Conservation (phyloP, 2,329 filamentous ascomycete species). For the Lachnellula suecica region DNA sequence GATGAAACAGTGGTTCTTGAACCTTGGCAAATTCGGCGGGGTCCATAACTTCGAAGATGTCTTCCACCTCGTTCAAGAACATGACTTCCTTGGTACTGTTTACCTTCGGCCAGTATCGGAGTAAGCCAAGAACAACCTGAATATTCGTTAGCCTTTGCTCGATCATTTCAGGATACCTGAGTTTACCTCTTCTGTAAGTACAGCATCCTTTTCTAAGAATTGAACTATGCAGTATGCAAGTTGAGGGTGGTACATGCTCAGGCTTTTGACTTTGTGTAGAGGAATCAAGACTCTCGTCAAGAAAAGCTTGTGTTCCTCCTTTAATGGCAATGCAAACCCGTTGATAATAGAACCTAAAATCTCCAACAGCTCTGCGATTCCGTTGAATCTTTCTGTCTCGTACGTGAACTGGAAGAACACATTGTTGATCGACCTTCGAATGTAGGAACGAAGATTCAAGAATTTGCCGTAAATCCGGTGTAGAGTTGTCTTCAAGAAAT, state of each 20-base stretch:
- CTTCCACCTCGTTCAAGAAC: conserved; percentile 98
- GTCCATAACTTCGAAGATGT: conserved; percentile 99
- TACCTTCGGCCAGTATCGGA: conserved; percentile 98
- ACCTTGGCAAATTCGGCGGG: conserved; percentile 98
- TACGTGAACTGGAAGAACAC: conserved; percentile 99
- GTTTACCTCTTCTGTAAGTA: conserved; percentile 89
- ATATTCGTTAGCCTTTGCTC: conserved; percentile 12
- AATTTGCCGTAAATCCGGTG: conserved; percentile 99
- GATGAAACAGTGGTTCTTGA: conserved; percentile 95
- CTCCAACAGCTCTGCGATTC: conserved; percentile 26
- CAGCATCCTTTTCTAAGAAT: conserved; percentile 96
- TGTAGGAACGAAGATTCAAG: conserved; percentile 94
- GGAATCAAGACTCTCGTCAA: conserved; percentile 89
- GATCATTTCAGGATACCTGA: neutral
- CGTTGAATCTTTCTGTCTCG: conserved; percentile 86
- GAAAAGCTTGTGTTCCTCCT: conserved; percentile 99
- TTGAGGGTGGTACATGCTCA: conserved; percentile 99
- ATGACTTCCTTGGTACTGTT: conserved; percentile 99
- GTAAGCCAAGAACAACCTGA: conserved; percentile 86
- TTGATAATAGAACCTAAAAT: conserved; percentile 89
- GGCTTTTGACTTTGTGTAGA: conserved; percentile 95
- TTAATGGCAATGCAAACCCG: conserved; percentile 91
- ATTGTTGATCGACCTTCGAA: conserved; percentile 98
- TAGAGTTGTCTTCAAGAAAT: conserved; percentile 96
- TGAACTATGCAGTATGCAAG: conserved; percentile 98